Evolutionary conservation across 371 early-diverging fungal species (phyloP).

Genomic region (Encephalitozoon intestinalis): DNA sequence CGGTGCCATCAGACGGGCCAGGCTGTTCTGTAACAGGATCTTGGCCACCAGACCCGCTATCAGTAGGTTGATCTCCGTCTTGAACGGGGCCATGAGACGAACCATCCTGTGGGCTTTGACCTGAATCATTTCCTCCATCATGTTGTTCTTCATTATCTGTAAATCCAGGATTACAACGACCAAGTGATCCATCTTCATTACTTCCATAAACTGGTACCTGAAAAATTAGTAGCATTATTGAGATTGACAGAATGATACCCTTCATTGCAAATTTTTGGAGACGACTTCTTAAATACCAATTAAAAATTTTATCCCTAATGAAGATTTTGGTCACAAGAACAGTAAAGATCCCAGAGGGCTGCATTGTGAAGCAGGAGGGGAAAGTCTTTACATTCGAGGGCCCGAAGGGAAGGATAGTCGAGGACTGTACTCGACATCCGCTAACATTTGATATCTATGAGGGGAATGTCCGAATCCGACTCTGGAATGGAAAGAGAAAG

Average conservation of each 20-base stretch:
- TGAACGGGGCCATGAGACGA: too few relatives aligned
- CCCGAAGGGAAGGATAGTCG: constrained; percentile 72
- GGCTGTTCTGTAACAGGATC: too few relatives aligned
- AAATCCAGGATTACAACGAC: too few relatives aligned
- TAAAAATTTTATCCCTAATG: constrained; percentile 23
- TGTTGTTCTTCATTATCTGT: not conserved
- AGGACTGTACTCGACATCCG: constrained; percentile 84
- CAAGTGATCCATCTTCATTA: not conserved
- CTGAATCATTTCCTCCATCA: not conserved
- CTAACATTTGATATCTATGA: constrained; percentile 73
- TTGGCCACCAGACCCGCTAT: too few relatives aligned
- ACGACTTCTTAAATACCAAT: not conserved
- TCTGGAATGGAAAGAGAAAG: constrained; percentile 94
- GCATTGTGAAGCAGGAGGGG: constrained; percentile 48
- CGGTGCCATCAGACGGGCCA: too few relatives aligned
- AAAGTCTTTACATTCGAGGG: constrained; percentile 57
- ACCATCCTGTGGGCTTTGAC: too few relatives aligned
- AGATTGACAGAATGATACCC: not conserved
- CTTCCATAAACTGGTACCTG: not conserved
- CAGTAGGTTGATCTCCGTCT: too few relatives aligned
- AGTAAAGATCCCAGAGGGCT: constrained; percentile 60
- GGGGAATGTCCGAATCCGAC: constrained; percentile 68
- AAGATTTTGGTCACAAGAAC: constrained; percentile 53
- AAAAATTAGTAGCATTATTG: not conserved
- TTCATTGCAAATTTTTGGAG: not conserved